Conservation (phyloP, 2,329 filamentous ascomycete genomes). For the Microdochium trichocladiopsis region DNA sequence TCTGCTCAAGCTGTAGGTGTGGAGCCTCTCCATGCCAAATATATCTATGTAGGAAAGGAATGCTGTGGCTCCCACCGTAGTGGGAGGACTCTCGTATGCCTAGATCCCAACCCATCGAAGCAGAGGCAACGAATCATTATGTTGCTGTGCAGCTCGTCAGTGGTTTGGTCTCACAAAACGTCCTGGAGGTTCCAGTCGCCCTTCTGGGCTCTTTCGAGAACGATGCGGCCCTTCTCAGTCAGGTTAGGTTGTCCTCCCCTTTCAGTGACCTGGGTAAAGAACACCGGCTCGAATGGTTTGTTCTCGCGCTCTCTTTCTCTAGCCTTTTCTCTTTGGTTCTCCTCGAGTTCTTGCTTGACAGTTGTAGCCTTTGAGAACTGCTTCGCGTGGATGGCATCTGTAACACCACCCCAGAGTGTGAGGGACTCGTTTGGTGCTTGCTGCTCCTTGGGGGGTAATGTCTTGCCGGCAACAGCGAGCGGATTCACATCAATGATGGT, state of each 20-base stretch:
- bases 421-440: constrained; percentile 89
- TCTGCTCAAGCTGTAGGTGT: too few relatives aligned
- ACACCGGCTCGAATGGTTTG: constrained; percentile 75
- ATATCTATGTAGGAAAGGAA: too few relatives aligned
- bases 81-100: too few relatives aligned
- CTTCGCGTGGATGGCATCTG: constrained; percentile 74
- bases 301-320: constrained; percentile 67
- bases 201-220: constrained; percentile 45
- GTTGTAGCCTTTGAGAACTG: constrained; percentile 80
- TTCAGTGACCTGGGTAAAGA: constrained; percentile 62
- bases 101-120: too few relatives aligned
- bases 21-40: too few relatives aligned
- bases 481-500: constrained; percentile 86
- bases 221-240: constrained; percentile 43
- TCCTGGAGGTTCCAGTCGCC: constrained; percentile 43
- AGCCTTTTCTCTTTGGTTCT: constrained; percentile 78
- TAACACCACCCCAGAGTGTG: constrained; percentile 81
- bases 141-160: background rate
- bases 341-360: constrained; percentile 87
- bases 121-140: background rate
- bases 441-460: constrained; percentile 65
- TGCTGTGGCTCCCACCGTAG: too few relatives aligned
- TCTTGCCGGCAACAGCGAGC: constrained; percentile 71
- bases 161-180: constrained; percentile 23
- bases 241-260: constrained; percentile 49